These are phyloP conservation scores for Xylaria sp. DNA, from an alignment of 2,329 filamentous ascomycete species.

Conservation along the genomic window DNA sequence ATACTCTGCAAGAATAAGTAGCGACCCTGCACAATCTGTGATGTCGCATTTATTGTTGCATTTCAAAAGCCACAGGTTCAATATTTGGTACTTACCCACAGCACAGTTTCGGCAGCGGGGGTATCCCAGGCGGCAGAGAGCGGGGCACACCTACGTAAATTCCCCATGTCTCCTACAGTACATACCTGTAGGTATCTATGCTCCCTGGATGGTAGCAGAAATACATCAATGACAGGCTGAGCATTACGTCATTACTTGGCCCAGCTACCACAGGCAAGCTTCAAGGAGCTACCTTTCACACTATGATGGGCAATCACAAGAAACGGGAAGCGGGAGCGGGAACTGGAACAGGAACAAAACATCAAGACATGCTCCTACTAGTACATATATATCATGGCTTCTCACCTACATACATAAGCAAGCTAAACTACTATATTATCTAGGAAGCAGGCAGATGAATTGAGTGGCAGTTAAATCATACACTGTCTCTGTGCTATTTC, in stretches of 20 bases:
- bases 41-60: background rate
- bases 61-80: background rate
- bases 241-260: constrained; percentile 26
- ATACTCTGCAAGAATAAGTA: background rate
- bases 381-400: background rate
- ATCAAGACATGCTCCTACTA: background rate
- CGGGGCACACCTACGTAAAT: constrained; percentile 25
- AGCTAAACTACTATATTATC: too few species aligned
- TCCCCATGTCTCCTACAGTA: background rate
- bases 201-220: too few species aligned
- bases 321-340: constrained; percentile 8
- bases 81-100: background rate
- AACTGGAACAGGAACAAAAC: constrained; percentile 8
- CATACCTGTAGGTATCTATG: too few species aligned
- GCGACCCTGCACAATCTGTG: background rate
- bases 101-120: background rate
- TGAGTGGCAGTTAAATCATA: background rate
- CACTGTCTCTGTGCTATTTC: background rate
- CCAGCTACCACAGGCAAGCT: background rate
- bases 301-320: background rate
- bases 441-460: too few species aligned
- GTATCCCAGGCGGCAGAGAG: background rate
- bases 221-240: too few species aligned
- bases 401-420: background rate
- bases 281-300: constrained; percentile 5